phyloP scores from a whole-genome alignment of 2,329 filamentous ascomycete genomes.

The Fusarium burgessii region DNA sequence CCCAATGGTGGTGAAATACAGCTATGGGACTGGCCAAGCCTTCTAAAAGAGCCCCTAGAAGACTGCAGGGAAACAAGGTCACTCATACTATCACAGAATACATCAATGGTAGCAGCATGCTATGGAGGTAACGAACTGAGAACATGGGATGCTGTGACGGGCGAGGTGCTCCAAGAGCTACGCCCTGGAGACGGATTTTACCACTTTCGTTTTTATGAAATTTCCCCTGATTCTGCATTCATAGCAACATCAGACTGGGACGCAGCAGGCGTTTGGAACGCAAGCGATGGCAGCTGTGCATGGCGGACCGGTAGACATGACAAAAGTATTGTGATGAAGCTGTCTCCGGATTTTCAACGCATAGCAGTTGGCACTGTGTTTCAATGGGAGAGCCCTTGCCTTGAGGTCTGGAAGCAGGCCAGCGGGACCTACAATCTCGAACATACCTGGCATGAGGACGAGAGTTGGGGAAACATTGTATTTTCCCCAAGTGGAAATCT shows the following conservation, averaged over 20 bases:
- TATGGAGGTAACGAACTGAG: fast-evolving
- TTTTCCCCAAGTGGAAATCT: not conserved
- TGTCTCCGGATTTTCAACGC: not conserved
- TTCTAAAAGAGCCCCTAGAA: not conserved
- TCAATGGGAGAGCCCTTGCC: fast-evolving
- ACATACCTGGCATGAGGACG: fast-evolving
- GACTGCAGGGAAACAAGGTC: fast-evolving
- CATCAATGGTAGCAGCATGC: not conserved
- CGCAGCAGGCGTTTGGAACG: not conserved
- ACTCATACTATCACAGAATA: not conserved
- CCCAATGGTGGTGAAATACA: fast-evolving
- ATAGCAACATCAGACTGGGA: not conserved
- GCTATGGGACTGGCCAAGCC: not conserved
- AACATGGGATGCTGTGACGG: not conserved
- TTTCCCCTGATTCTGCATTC: not conserved
- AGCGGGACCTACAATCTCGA: not conserved
- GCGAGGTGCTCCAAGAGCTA: fast-evolving
- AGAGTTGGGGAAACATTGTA: fast-evolving
- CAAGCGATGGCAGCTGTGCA: not conserved
- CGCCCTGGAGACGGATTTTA: not conserved
- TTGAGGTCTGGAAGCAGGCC: not conserved
- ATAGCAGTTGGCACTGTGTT: not conserved
- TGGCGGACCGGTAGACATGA: fast-evolving
- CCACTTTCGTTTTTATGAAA: fast-evolving
- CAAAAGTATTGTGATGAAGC: fast-evolving